Evolutionary conservation across 495 filamentous ascomycete species (phyloP).

Genomic region (Daldinia decipiens): DNA sequence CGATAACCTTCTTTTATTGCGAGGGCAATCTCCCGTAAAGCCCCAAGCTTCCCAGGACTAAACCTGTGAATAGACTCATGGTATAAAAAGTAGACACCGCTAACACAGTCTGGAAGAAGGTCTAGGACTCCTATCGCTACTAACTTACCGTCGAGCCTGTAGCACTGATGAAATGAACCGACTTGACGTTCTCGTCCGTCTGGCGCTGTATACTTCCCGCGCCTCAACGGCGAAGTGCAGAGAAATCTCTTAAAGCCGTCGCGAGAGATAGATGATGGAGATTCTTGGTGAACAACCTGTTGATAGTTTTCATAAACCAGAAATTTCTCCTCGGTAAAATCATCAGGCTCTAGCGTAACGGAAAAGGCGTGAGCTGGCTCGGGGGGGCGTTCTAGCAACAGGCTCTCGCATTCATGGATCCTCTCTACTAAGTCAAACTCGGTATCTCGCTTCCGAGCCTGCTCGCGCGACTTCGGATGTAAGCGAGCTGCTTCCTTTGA

Average conservation of each 20-base stretch:
- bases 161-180: conserved; percentile 95
- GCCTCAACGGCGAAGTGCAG: conserved; percentile 78
- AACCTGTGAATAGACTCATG: conserved; percentile 82
- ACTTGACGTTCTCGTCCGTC: conserved; percentile 67
- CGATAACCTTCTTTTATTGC: conserved; percentile 78
- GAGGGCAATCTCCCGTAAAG: conserved; percentile 83
- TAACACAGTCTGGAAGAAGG: conserved; percentile 85
- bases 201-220: conserved; percentile 55
- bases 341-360: conserved; percentile 81
- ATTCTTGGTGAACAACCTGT: conserved; percentile 78
- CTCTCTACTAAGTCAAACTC: conserved; percentile 77
- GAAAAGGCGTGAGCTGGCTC: conserved; percentile 82
- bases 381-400: conserved; percentile 64
- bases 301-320: conserved; percentile 89
- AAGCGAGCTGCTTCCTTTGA: conserved; percentile 74
- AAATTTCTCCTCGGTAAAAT: conserved; percentile 89
- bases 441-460: conserved; percentile 76
- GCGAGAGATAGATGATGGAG: conserved; percentile 69
- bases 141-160: conserved; percentile 87
- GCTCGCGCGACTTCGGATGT: conserved; percentile 81
- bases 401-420: conserved; percentile 74
- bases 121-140: conserved; percentile 92
- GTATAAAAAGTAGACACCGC: conserved; percentile 95
- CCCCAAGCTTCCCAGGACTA: conserved; percentile 88
- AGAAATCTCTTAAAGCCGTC: conserved; percentile 84